These are phyloP conservation scores for Aspergillus candidus DNA, from an alignment of 2,329 filamentous ascomycete genomes.

Conservation along the genomic window DNA sequence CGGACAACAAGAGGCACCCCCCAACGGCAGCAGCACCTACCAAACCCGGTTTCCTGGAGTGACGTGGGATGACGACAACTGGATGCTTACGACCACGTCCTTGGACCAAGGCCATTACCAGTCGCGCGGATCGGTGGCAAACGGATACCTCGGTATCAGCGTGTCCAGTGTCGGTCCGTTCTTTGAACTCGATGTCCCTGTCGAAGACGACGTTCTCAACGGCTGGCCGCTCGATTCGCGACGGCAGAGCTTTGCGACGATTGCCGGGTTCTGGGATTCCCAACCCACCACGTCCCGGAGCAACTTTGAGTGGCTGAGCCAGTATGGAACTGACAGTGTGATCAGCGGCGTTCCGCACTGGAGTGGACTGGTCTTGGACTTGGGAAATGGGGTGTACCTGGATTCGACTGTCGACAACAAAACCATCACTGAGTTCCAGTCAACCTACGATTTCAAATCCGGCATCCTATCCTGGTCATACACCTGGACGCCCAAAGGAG, in stretches of 20 bases:
- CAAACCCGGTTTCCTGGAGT: slow-evolving; percentile 48
- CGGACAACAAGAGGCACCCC: slow-evolving; percentile 3
- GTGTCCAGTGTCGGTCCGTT: slow-evolving; percentile 59
- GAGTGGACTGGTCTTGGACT: slow-evolving; percentile 53
- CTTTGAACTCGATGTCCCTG: slow-evolving; percentile 52
- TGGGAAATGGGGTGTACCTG: slow-evolving; percentile 49
- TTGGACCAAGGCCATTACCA: slow-evolving; percentile 56
- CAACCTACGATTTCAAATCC: slow-evolving; percentile 57
- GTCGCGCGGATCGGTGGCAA: slow-evolving; percentile 54
- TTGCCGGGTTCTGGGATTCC: slow-evolving; percentile 61
- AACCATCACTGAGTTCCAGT: slow-evolving; percentile 56
- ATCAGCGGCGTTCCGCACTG: slow-evolving; percentile 68
- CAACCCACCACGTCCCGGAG: slow-evolving; percentile 54
- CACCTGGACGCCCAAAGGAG: slow-evolving; percentile 54
- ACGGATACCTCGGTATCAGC: slow-evolving; percentile 61
- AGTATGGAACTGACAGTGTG: slow-evolving; percentile 65
- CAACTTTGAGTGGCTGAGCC: slow-evolving; percentile 63
- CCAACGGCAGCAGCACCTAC: slow-evolving; percentile 32
- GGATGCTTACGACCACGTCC: slow-evolving; percentile 49
- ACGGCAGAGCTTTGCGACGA: slow-evolving; percentile 60
- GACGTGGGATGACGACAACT: slow-evolving; percentile 55
- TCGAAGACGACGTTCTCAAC: slow-evolving; percentile 50
- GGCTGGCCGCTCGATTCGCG: slow-evolving; percentile 63
- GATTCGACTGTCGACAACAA: slow-evolving; percentile 55
- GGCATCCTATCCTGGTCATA: slow-evolving; percentile 61